A percentile compares a stretch with the other conserved stretches of the same genome.
Evolutionary conservation across 2,329 filamentous ascomycete species (phyloP).

Genomic region (Paecilomyces sp.): DNA sequence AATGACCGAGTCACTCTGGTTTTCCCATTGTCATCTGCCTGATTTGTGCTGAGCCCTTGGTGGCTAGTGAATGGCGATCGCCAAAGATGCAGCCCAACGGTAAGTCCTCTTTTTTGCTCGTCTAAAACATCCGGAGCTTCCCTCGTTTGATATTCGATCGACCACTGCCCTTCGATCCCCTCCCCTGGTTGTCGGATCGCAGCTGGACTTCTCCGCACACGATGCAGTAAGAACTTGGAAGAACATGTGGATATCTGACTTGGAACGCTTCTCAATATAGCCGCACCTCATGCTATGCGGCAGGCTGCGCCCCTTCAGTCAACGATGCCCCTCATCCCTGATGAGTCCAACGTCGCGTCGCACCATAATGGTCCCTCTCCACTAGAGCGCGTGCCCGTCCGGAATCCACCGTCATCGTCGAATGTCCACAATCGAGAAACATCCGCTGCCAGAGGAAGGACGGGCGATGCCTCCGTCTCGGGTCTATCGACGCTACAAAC

Average conservation of each 20-base stretch:
- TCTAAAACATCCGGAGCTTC: not conserved
- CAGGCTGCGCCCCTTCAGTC: slow-evolving; percentile 30
- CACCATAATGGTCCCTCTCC: slow-evolving; percentile 31
- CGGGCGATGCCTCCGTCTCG: slow-evolving; percentile 26
- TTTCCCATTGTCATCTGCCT: not conserved
- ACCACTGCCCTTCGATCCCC: not conserved
- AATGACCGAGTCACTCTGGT: not conserved
- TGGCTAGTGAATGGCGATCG: slow-evolving; percentile 1
- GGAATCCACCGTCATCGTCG: slow-evolving; percentile 29
- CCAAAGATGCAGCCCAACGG: slow-evolving; percentile 9
- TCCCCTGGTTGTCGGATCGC: not conserved
- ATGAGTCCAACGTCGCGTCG: slow-evolving; percentile 29
- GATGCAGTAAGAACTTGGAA: not conserved
- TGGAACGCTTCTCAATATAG: slow-evolving; percentile 9
- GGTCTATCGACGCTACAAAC: slow-evolving; percentile 28
- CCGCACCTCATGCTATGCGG: slow-evolving; percentile 32
- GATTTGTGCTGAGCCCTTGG: not conserved
- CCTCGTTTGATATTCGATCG: not conserved
- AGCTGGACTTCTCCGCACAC: not conserved
- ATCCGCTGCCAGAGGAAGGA: slow-evolving; percentile 36
- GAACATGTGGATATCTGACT: not conserved
- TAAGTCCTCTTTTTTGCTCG: slow-evolving; percentile 1
- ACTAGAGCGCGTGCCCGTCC: slow-evolving; percentile 29
- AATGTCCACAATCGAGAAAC: slow-evolving; percentile 37
- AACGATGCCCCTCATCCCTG: slow-evolving; percentile 34